A percentile compares a stretch with the other conserved stretches of the same genome.
Conservation (phyloP, 768 basidiomycete species). For the Lentinula raphanica region DNA sequence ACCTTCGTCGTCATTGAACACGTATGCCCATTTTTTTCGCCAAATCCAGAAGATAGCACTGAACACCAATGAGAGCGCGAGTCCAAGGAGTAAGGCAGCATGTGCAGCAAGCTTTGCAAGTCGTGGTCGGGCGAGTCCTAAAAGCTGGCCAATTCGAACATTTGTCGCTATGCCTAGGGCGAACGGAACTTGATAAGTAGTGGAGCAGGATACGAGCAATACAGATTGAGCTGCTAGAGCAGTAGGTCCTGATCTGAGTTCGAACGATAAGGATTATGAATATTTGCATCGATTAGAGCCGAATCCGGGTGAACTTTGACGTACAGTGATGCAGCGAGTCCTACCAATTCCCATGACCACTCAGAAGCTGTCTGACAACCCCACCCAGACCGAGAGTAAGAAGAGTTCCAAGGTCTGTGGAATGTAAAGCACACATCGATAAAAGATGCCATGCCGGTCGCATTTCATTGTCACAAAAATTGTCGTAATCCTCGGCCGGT, state of each 20-base stretch:
- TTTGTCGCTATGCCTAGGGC: constrained; percentile 78
- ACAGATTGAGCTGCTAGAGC: constrained; percentile 87
- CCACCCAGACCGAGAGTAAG: constrained; percentile 78
- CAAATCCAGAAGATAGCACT: constrained; percentile 65
- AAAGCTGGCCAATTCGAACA: constrained; percentile 85
- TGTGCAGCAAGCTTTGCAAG: constrained; percentile 68
- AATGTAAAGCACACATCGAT: constrained; percentile 49
- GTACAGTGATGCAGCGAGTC: constrained; percentile 46
- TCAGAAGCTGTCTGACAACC: constrained; percentile 80
- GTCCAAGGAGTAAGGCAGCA: constrained; percentile 60
- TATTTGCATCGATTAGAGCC: neutral
- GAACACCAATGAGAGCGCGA: constrained; percentile 55
- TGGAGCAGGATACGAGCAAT: constrained; percentile 67
- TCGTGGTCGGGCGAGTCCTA: constrained; percentile 72
- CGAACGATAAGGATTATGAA: neutral
- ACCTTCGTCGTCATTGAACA: constrained; percentile 70
- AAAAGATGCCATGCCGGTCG: constrained; percentile 80
- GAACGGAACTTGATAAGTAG: constrained; percentile 79
- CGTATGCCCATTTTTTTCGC: constrained; percentile 60
- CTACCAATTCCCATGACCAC: constrained; percentile 94
- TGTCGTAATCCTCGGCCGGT: neutral
- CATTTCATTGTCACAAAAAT: constrained; percentile 2
- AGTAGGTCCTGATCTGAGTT: constrained; percentile 64
- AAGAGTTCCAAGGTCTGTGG: constrained; percentile 59
- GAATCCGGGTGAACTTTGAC: constrained; percentile 9